A percentile compares a stretch with the other conserved stretches of the same genome.
These are phyloP conservation scores for Gossypium rotundifolium DNA, from an alignment of 345 rosid genomes.

Conservation along the genomic window DNA sequence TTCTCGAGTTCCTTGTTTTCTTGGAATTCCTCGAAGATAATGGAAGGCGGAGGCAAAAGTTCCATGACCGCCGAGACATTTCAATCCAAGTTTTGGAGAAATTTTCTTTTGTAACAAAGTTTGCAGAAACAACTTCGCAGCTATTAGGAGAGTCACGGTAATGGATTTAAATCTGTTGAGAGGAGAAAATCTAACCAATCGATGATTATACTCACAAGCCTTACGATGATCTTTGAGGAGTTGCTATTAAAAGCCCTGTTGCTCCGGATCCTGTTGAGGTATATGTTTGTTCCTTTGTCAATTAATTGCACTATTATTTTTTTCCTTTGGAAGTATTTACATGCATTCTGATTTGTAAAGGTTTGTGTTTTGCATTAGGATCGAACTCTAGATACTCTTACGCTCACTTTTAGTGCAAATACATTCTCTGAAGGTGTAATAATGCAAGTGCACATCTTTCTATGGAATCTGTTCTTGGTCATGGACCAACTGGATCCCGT, in stretches of 20 bases:
- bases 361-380: background rate
- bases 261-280: conserved; percentile 83
- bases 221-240: conserved; percentile 38
- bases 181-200: conserved; percentile 45
- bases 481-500: background rate
- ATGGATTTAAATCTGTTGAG: conserved; percentile 57
- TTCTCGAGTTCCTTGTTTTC: too few relatives aligned
- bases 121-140: conserved; percentile 90
- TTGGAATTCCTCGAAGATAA: too few relatives aligned
- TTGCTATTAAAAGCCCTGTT: conserved; percentile 35
- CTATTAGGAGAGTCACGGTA: conserved; percentile 61
- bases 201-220: conserved; percentile 33
- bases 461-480: background rate
- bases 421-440: background rate
- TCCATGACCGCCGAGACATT: conserved; percentile 77
- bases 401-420: background rate
- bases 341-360: background rate
- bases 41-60: conserved; percentile 53
- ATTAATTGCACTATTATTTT: background rate
- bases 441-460: background rate
- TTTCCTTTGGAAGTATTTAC: background rate
- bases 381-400: background rate
- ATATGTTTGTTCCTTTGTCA: conserved; percentile 15
- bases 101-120: conserved; percentile 88
- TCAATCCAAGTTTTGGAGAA: conserved; percentile 86